Conservation (phyloP, 176 grass and related monocot genomes). For the Carex littledalei region DNA sequence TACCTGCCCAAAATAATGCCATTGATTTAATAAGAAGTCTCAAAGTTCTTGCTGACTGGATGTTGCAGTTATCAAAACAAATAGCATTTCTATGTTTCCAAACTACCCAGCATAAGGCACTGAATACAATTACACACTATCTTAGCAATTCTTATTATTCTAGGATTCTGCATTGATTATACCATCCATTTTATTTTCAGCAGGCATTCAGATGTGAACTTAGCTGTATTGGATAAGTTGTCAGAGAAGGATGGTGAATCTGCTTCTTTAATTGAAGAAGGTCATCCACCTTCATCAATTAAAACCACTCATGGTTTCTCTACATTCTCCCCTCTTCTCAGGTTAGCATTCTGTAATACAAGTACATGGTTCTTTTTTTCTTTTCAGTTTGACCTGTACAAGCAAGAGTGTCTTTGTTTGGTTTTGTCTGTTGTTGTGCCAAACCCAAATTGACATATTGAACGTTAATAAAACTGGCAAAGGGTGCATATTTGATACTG, state of each 20-base stretch:
- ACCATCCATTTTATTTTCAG: slow-evolving; percentile 31
- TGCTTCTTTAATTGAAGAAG: slow-evolving; percentile 62
- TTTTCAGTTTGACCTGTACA: background rate
- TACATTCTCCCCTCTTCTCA: slow-evolving; percentile 52
- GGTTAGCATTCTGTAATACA: slow-evolving; percentile 31
- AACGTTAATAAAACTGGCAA: background rate
- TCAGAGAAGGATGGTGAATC: slow-evolving; percentile 58
- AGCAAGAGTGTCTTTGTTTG: background rate
- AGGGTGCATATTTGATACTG: background rate
- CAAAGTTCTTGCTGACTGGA: no score
- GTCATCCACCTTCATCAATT: slow-evolving; percentile 37
- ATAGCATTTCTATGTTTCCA: no score
- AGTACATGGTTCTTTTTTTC: background rate
- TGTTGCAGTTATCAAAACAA: no score
- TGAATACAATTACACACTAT: background rate
- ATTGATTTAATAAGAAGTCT: no score
- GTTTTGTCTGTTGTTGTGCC: background rate
- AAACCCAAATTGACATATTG: background rate
- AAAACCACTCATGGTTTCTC: slow-evolving; percentile 56
- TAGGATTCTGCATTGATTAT: slow-evolving; percentile 3
- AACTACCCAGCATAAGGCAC: no score
- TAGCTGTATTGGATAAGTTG: slow-evolving; percentile 55
- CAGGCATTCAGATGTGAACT: slow-evolving; percentile 72
- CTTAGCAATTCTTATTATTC: background rate
- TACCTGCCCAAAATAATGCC: no score